phyloP scores from a whole-genome alignment of 1,284 basidiomycete genomes.

The Gomphus bonarii region DNA sequence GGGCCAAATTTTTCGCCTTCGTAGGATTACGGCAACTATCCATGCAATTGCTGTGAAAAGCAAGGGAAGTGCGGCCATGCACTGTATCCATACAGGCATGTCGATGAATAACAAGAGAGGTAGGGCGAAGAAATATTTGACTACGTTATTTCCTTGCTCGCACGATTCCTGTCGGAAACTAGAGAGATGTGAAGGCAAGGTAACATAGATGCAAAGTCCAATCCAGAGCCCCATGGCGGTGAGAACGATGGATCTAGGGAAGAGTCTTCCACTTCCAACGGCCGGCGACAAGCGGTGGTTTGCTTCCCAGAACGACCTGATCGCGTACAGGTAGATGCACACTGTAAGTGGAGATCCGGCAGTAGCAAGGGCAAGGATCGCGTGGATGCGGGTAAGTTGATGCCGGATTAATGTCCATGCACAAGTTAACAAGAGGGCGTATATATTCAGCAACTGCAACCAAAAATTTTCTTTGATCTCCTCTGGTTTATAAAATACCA shows the following conservation, averaged over 20 bases:
- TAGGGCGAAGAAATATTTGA: constrained; percentile 1
- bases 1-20: neutral
- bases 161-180: neutral
- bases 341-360: constrained; percentile 4
- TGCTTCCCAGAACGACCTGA: neutral
- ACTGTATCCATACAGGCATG: neutral
- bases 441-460: constrained; percentile 2
- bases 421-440: constrained; percentile 7
- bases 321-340: constrained; percentile 3
- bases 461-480: neutral
- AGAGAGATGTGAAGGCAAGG: neutral
- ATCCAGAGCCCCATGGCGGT: constrained; percentile 1
- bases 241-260: constrained; percentile 1
- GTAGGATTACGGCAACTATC: neutral
- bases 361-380: constrained; percentile 3
- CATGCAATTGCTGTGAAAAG: neutral
- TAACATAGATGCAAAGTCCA: neutral
- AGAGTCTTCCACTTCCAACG: neutral
- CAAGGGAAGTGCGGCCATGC: neutral
- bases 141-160: neutral
- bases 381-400: constrained; percentile 12
- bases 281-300: neutral
- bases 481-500: constrained; percentile 13
- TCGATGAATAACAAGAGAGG: neutral
- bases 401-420: constrained; percentile 7